A percentile compares a stretch with the other conserved stretches of the same genome.
phyloP scores from a whole-genome alignment of 148 eudicot genomes.

The Agrostemma githago region DNA sequence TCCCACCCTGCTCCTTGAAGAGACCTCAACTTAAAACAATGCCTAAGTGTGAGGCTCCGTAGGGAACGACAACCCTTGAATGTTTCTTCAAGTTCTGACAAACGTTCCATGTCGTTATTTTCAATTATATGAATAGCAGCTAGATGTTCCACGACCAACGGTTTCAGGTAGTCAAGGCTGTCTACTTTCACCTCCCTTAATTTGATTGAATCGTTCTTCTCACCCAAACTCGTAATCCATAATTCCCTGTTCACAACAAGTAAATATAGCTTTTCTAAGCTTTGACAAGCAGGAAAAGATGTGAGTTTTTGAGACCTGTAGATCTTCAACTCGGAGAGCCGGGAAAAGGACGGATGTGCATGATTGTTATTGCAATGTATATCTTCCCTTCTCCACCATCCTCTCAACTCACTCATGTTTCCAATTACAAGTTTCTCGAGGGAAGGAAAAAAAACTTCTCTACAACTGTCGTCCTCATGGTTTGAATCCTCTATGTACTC shows the following conservation, averaged over 20 bases:
- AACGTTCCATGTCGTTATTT: not conserved
- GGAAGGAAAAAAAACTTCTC: not conserved
- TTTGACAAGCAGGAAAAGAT: not conserved
- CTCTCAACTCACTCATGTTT: not conserved
- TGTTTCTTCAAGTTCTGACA: not conserved
- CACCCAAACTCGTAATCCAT: not conserved
- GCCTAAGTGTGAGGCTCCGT: not conserved
- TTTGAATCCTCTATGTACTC: slow-evolving; percentile 1
- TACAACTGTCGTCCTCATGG: no score
- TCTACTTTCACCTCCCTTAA: not conserved
- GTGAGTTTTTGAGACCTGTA: not conserved
- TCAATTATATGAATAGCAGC: not conserved
- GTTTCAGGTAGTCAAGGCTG: not conserved
- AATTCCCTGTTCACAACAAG: not conserved
- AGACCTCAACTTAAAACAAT: not conserved
- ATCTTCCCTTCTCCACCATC: not conserved
- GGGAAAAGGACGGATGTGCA: not conserved
- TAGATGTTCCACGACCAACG: not conserved
- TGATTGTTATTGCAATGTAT: not conserved
- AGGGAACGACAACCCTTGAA: not conserved
- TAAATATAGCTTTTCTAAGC: not conserved
- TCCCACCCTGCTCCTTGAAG: slow-evolving; percentile 3
- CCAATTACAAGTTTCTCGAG: not conserved
- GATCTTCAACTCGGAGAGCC: not conserved
- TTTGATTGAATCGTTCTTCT: not conserved